Evolutionary conservation across 768 basidiomycete genomes (phyloP).

Genomic region (Pisolithus tinctorius): DNA sequence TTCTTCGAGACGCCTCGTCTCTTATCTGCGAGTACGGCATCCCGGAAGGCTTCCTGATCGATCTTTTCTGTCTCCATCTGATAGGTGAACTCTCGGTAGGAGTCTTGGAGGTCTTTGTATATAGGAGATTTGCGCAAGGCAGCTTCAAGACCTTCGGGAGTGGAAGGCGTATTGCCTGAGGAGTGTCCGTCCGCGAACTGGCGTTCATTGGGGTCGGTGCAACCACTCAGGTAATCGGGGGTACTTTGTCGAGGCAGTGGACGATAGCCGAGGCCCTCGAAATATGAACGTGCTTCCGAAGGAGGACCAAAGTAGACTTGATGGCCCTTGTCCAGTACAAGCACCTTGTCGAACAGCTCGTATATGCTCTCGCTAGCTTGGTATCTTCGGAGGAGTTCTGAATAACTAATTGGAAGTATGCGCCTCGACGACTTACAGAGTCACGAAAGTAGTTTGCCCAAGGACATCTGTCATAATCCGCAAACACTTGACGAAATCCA

Average conservation of each 20-base stretch:
- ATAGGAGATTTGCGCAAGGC: slow-evolving; percentile 50
- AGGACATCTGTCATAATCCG: slow-evolving; percentile 81
- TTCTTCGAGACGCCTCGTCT: slow-evolving; percentile 68
- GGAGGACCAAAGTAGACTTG: slow-evolving; percentile 79
- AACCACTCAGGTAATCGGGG: slow-evolving; percentile 79
- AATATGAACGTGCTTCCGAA: slow-evolving; percentile 69
- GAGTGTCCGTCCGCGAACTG: slow-evolving; percentile 63
- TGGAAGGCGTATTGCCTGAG: slow-evolving; percentile 48
- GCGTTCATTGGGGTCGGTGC: slow-evolving; percentile 82
- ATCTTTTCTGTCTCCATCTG: slow-evolving; percentile 52
- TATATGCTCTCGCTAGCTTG: slow-evolving; percentile 81
- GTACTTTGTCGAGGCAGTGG: slow-evolving; percentile 77
- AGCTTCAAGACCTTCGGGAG: slow-evolving; percentile 60
- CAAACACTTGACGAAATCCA: slow-evolving; percentile 77
- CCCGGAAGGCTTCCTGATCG: slow-evolving; percentile 73
- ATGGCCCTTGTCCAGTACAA: slow-evolving; percentile 74
- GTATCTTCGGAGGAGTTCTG: slow-evolving; percentile 34
- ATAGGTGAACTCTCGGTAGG: slow-evolving; percentile 49
- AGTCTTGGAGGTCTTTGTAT: slow-evolving; percentile 26
- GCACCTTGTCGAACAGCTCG: slow-evolving; percentile 79
- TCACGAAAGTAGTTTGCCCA: slow-evolving; percentile 73
- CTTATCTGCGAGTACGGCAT: slow-evolving; percentile 71
- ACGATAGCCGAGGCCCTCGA: slow-evolving; percentile 67
- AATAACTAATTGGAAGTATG: not conserved
- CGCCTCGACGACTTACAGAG: slow-evolving; percentile 40